Percentiles rank a stretch among this genome's conserved stretches.
Evolutionary conservation across 2,329 filamentous ascomycete species (phyloP).

Genomic region (Atkinsonella texensis): DNA sequence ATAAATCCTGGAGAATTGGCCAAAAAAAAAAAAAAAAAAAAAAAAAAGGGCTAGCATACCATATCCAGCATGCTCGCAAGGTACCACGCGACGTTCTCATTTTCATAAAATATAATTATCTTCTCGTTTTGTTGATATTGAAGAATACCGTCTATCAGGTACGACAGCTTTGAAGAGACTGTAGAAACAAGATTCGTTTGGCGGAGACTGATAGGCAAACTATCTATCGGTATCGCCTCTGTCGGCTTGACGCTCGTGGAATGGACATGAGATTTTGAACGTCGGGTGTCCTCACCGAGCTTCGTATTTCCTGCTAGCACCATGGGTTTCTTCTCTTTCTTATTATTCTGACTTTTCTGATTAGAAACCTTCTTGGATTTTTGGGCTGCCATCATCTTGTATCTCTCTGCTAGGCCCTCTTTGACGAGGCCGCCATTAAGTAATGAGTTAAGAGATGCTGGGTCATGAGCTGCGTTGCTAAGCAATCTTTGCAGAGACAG

Average conservation of each 20-base stretch:
- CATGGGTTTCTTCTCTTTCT: slow-evolving; percentile 10
- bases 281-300: slow-evolving; percentile 23
- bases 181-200: slow-evolving; percentile 61
- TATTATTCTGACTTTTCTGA: slow-evolving; percentile 8
- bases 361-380: slow-evolving; percentile 6
- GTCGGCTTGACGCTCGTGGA: slow-evolving; percentile 13
- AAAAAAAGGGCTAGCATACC: slow-evolving; percentile 22
- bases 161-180: slow-evolving; percentile 75
- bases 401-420: slow-evolving; percentile 25
- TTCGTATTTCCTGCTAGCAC: slow-evolving; percentile 31
- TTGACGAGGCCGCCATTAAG: slow-evolving; percentile 34
- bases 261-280: slow-evolving; percentile 21
- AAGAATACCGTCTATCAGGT: slow-evolving; percentile 63
- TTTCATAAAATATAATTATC: slow-evolving; percentile 86
- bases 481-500: slow-evolving; percentile 40
- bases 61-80: slow-evolving; percentile 73
- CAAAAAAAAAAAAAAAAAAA: too few species aligned
- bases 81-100: slow-evolving; percentile 77
- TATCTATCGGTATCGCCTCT: slow-evolving; percentile 12
- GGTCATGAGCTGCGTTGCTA: slow-evolving; percentile 30
- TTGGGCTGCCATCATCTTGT: slow-evolving; percentile 16
- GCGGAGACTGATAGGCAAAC: slow-evolving; percentile 35
- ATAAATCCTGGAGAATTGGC: background rate
- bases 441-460: slow-evolving; percentile 32
- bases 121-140: slow-evolving; percentile 62